Base-by-base conservation (phyloP, 2,329 filamentous ascomycete genomes). In the Xenoacremonium recifei region DNA sequence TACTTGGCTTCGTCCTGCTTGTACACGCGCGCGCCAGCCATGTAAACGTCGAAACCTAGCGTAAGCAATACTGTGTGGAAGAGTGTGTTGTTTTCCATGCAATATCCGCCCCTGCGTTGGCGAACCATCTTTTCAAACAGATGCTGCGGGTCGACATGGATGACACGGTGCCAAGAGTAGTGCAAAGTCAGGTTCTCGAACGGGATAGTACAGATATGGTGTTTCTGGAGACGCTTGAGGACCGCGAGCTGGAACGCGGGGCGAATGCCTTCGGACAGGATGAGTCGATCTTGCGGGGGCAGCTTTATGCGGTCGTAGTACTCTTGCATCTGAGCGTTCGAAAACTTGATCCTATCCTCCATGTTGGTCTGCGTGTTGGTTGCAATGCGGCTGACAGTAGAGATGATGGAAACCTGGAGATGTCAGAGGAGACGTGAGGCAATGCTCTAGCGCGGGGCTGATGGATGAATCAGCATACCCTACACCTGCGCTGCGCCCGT, bases 131-230 rank as follows among this genome's bases (percentile, higher is more conserved):
- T 77, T 29, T 61, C 48, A 49, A 69, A 76, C 3, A 75, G 61
- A 25, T 59, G 55, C 9, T 67, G 58, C 1, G 69, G 65, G 12
- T 69, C 59, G 19, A 77, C 64, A 6, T 61, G 52, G 12, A 71
- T 54, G 6, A 49, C 38, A 16, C 65, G 62, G 50, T 61, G 52
- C 13, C 51, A 50, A 6, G 65, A 64, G 58, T 80, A 79, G 57
- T 80, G 76, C 5, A 81, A 60, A 5, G 68, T 61, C 3, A 80
- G 55, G 43, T 72, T 77, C 48, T 81, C 78, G 38, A 80, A 81
- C 1, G 77, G 76, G 5, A 80, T 67, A 19, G 63, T 62, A 1
- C 69, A 66, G 34, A 79, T 67, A 39, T 79, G 76, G 35, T 65
- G 60, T 16, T 50, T 48, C 39, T 65, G 54, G 9, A 71, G 56